Base-by-base conservation (phyloP, 768 basidiomycete species). In the Vararia minispora region DNA sequence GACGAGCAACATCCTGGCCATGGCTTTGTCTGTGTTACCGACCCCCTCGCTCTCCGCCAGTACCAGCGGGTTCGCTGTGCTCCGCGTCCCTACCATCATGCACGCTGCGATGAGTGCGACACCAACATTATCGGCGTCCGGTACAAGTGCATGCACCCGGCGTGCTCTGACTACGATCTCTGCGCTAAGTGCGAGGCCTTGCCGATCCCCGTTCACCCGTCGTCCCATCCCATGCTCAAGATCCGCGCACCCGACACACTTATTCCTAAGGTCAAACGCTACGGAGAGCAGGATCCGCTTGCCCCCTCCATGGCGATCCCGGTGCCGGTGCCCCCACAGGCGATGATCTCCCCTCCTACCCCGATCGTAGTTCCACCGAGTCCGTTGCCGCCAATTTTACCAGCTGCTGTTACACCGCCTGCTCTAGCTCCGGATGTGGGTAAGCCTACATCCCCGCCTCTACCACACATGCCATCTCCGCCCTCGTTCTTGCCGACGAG, bases 101-200 rank as follows among this genome's bases (percentile, higher is more conserved):
- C 81, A 4, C 64, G 61, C 22, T 89, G 87, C 49, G 61, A 85
- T 45, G 64, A 71, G 3, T 88, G 85, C 55, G 45, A 50, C 12
- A 61, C 63, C 35, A 52, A 56, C 4, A 79, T 90, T 37, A 52
- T 45, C 17, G 84, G 83, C 3, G 54, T 67, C 37, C 76, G 87
- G 12, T 90, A 75, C 59, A 90, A 89, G 80, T 92, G 89, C 59
- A 77, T 86, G 73, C 76, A 88, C 52, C 66, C 74, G 11, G 59
- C 63, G 3, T 92, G 89, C 58, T 67, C 71, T 0, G 83, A 90
- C 55, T 89, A 76, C 48, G 89, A 92, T 51, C 66, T 91, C 13
- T 92, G 88, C 58, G 64, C 68, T 41, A 57, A 57, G 37, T 92
- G 89, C 58, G 88, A 90, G 59, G 77, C 85, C 5, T 66, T 74